Base-by-base conservation (phyloP, 2,329 filamentous ascomycete species). In the Aspergillus tamarii region DNA sequence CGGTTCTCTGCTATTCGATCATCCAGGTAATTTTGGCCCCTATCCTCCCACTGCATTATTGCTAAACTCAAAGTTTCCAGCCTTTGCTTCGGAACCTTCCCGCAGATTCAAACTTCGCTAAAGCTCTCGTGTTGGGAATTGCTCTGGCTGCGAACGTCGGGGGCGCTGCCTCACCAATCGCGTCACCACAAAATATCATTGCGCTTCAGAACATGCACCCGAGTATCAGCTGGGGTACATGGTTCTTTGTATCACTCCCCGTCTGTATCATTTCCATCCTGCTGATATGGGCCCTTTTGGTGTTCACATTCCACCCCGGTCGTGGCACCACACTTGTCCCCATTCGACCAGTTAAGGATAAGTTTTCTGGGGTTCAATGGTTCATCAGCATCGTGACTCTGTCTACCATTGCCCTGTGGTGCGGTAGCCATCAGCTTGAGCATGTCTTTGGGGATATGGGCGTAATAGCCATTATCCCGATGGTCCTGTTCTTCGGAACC, bases 151-250 rank as follows among this genome's bases (percentile, higher is more conserved):
- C 93, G 54, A 99, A 99, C 76, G 93, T 99, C 62, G 95, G 95
- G 64, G 95, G 95, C 63, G 96, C 96, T 80, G 91, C 97, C 0
- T 97, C 94, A 1, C 95, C 95, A 0, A 99, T 99, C 71, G 95
- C 96, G 7, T 97, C 93, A 4, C 95, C 96, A 0, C 95, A 99
- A 76, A 99, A 99, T 73, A 92, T 99, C 57, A 95, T 99, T 63
- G 95, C 96, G 1, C 85, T 99, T 64, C 91, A 96, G 72, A 96
- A 97, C 80, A 99, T 99, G 95, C 84, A 89, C 62, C 94, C 94
- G 0, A 87, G 90, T 63, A 94, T 95, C 10, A 93, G 92, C 16
- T 99, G 95, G 95, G 90, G 92, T 23, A 88, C 92, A 64, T 99
- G 95, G 95, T 98, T 99, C 83, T 97, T 98, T 80, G 88, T 99